Conservation (phyloP, 177 flowering plant genomes). For the Telopea speciosissima region DNA sequence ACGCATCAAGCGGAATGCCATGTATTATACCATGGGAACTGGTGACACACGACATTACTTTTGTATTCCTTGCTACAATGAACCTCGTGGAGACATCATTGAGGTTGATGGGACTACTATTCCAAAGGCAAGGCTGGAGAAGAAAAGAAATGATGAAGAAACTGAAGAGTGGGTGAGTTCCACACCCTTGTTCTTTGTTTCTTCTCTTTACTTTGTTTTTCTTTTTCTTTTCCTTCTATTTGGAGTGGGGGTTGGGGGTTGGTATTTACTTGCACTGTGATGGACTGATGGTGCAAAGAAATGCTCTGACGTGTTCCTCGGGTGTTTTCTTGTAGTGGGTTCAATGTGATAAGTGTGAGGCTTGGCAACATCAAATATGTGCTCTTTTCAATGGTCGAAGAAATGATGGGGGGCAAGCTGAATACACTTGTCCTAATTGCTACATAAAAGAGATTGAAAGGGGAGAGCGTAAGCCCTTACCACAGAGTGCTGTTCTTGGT, state of each 20-base stretch:
- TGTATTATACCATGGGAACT: constrained; percentile 74
- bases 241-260: too few species aligned
- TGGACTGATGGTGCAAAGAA: background rate
- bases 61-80: constrained; percentile 92
- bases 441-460: constrained; percentile 70
- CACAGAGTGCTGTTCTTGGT: constrained; percentile 98
- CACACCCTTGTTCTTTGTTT: background rate
- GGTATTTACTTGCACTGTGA: background rate
- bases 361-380: constrained; percentile 99
- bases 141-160: constrained; percentile 94
- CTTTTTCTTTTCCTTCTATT: background rate
- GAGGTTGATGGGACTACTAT: constrained; percentile 65
- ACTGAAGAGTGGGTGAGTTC: constrained; percentile 90
- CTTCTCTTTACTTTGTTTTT: background rate
- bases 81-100: constrained; percentile 74
- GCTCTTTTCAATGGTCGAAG: constrained; percentile 94
- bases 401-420: constrained; percentile 99
- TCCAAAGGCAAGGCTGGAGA: constrained; percentile 67
- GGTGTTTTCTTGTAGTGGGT: constrained; percentile 72
- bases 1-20: constrained; percentile 87
- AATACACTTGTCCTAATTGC: constrained; percentile 95
- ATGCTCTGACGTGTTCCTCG: background rate
- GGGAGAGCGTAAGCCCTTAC: constrained; percentile 87
- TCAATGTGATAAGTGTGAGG: constrained; percentile 99
- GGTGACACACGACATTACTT: constrained; percentile 92